These are phyloP conservation scores for Salvia rosmarinus DNA, from an alignment of 257 asterid species.

Conservation along the genomic window DNA sequence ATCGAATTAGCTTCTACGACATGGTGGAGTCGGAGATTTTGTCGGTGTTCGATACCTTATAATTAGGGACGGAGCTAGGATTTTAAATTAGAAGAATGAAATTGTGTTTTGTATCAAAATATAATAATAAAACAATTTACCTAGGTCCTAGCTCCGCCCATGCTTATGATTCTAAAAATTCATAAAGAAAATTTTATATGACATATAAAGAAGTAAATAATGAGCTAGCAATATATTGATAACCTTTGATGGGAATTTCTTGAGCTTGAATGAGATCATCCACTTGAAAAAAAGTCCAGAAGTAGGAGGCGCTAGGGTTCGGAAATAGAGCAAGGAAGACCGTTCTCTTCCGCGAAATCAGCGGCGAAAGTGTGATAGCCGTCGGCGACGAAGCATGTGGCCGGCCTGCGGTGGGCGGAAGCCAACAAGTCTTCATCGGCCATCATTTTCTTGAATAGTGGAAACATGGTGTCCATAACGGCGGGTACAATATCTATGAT, in stretches of 20 bases:
- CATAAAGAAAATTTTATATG: too few species aligned
- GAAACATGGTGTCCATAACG: slow-evolving; percentile 15
- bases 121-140: too few species aligned
- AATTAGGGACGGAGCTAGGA: too few species aligned
- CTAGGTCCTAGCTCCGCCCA: too few species aligned
- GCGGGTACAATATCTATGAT: slow-evolving; percentile 31
- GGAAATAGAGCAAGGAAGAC: slow-evolving; percentile 35
- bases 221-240: too few species aligned
- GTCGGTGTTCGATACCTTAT: too few species aligned
- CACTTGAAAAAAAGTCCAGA: slow-evolving; percentile 37
- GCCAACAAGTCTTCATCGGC: not conserved
- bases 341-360: slow-evolving; percentile 33
- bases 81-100: too few species aligned
- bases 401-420: not conserved
- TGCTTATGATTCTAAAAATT: too few species aligned
- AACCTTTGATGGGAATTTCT: slow-evolving; percentile 33
- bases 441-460: slow-evolving; percentile 30
- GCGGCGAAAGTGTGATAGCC: slow-evolving; percentile 22
- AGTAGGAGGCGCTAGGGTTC: slow-evolving; percentile 38
- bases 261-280: slow-evolving; percentile 40
- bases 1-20: not conserved
- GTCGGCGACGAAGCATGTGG: slow-evolving; percentile 34
- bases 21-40: too few species aligned
- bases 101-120: too few species aligned
- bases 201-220: not conserved